Base-by-base conservation (phyloP, 768 basidiomycete species). In the Kwoniella botswanensis region DNA sequence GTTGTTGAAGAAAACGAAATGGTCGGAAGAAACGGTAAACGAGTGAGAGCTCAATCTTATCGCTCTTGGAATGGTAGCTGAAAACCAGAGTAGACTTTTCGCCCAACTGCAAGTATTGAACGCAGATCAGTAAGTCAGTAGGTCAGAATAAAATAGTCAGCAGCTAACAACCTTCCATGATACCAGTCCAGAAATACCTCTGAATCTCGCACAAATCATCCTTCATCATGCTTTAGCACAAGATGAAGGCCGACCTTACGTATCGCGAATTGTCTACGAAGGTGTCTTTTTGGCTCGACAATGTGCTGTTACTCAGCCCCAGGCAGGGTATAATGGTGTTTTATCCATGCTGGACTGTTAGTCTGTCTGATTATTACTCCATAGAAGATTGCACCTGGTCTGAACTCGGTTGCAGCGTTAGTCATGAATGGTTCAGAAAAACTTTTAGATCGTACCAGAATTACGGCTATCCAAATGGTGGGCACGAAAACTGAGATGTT, bases 181-280 rank as follows among this genome's bases (percentile, higher is more conserved):
- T 7, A 35, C 7, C 35, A 35, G 35, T 43, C 29, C 62, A 12
- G 44, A 13, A 50, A 24, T 11, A 13, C 43, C 12, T 42, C 24
- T 13, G 17, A n/a, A 10, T 63, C 22, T 15, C 46, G 44, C 62
- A 35, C 21, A 22, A 3, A 13, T 10, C 22, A 42, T 50, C 43
- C 35, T 52, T 41, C 12, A 61, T 43, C 18, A 41, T 41, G 60
- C 43, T 29, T 0, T 29, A 21, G 15, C 44, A 2, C 21, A 63
- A 13, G 29, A 63, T 12, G 21, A 22, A 41, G n/a, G 21, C 3
- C 6, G n/a, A n/a, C 11, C 15, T 1, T 12, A 55, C 24, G 9
- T 65, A 2, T 26, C 11, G 4, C 53, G 41, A 18, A 57, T 65
- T 13, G n/a, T 65, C 11, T 65, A 65, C 42, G 64, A 65, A 24